Percentiles rank a stretch among this genome's conserved stretches.
Evolutionary conservation across 768 basidiomycete species (phyloP).

Genomic region (Termitomyces sp.): DNA sequence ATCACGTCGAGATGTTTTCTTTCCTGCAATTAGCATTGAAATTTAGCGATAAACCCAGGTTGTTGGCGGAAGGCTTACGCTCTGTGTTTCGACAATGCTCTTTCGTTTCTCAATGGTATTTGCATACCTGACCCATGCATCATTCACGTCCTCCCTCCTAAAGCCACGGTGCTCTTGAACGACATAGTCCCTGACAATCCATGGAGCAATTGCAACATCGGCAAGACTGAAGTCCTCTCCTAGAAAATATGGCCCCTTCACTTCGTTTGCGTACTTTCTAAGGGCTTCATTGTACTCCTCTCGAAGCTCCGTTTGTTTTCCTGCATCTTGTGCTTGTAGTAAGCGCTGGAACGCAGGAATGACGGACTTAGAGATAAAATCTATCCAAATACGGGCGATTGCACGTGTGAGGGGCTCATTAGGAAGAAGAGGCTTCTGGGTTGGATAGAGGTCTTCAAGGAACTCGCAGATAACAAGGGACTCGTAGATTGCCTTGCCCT

Average conservation of each 20-base stretch:
- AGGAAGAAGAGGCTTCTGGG: conserved; percentile 44
- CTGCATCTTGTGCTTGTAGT: conserved; percentile 31
- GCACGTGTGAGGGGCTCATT: conserved; percentile 46
- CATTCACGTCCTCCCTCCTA: conserved; percentile 33
- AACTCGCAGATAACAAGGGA: conserved; percentile 61
- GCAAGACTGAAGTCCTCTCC: conserved; percentile 49
- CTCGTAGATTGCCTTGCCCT: conserved; percentile 57
- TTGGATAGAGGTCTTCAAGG: conserved; percentile 55
- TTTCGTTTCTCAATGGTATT: conserved; percentile 34
- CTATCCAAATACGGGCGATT: conserved; percentile 49
- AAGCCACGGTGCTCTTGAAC: conserved; percentile 44
- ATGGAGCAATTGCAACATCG: conserved; percentile 53
- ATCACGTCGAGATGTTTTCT: conserved; percentile 38
- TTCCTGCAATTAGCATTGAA: conserved; percentile 4
- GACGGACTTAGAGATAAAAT: conserved; percentile 47
- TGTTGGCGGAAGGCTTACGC: conserved; percentile 20
- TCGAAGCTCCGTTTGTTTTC: conserved; percentile 19
- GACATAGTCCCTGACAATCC: conserved; percentile 42
- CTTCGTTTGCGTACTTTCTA: conserved; percentile 23
- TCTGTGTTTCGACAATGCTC: conserved; percentile 41
- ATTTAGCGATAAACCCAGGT: background rate
- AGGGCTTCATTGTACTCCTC: conserved; percentile 25
- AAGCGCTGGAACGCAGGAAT: conserved; percentile 48
- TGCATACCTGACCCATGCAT: conserved; percentile 40
- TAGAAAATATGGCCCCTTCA: conserved; percentile 49